Evolutionary conservation across 176 grass and related monocot species (phyloP).

Genomic region (Eragrostis curvula): DNA sequence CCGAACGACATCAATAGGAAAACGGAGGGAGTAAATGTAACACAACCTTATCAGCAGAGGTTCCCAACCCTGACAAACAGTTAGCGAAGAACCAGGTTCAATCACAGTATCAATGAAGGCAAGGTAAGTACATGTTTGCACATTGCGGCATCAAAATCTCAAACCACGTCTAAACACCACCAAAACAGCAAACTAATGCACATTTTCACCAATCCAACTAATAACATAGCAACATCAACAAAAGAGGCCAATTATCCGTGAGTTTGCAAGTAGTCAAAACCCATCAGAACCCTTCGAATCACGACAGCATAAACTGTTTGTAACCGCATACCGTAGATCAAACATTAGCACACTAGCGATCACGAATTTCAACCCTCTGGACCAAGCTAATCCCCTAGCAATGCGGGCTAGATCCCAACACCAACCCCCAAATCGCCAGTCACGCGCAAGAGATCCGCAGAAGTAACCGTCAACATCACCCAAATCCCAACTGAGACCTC

Average conservation of each 20-base stretch:
- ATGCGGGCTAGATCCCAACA: constrained; percentile 28
- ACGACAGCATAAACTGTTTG: not conserved
- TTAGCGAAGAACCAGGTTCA: not conserved
- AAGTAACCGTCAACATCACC: constrained; percentile 1
- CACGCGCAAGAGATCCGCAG: constrained; percentile 9
- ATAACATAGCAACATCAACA: not conserved
- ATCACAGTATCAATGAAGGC: not conserved
- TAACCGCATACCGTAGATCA: not conserved
- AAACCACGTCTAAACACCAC: not conserved
- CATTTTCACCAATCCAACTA: not conserved
- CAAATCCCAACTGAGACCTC: constrained; percentile 17
- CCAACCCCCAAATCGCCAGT: not conserved
- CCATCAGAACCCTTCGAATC: not conserved
- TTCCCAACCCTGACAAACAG: not conserved
- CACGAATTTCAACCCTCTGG: not conserved
- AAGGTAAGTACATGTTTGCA: not conserved
- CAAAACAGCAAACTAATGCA: not conserved
- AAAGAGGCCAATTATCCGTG: not conserved
- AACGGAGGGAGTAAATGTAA: too few relatives aligned
- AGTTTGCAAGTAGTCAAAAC: not conserved
- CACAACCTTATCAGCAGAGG: not conserved
- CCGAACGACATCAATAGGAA: too few relatives aligned
- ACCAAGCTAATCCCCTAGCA: not conserved
- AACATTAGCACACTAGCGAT: not conserved
- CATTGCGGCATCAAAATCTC: not conserved